Conservation (phyloP, 805 yeast genomes). For the Zygosaccharomyces bailii region DNA sequence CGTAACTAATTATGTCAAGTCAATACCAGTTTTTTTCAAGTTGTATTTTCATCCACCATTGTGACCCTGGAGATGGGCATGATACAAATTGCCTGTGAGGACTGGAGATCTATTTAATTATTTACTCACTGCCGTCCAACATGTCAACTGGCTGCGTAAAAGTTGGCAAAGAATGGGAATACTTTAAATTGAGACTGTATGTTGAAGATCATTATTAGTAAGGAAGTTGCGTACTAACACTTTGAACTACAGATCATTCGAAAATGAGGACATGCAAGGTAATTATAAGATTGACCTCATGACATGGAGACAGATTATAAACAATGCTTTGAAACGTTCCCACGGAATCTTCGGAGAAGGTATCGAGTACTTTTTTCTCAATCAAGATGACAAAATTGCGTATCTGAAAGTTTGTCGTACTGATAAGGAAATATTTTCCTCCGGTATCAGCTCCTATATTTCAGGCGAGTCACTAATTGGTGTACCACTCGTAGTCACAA, state of each 20-base stretch:
- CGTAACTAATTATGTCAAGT: too few relatives aligned
- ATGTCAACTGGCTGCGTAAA: not conserved
- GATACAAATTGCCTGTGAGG: too few relatives aligned
- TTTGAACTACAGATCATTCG: slow-evolving; percentile 23
- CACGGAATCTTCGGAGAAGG: slow-evolving; percentile 44
- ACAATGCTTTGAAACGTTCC: slow-evolving; percentile 35
- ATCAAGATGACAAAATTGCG: slow-evolving; percentile 24
- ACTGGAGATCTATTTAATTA: not conserved
- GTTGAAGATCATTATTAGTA: slow-evolving; percentile 8
- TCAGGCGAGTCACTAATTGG: slow-evolving; percentile 33
- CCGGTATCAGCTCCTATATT: slow-evolving; percentile 35
- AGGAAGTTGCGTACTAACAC: slow-evolving; percentile 1
- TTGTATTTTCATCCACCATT: too few relatives aligned
- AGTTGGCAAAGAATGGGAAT: slow-evolving; percentile 25
- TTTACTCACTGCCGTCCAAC: too few relatives aligned
- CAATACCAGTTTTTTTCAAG: too few relatives aligned
- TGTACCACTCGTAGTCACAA: slow-evolving; percentile 22
- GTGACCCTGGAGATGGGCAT: too few relatives aligned
- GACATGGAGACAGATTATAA: slow-evolving; percentile 41
- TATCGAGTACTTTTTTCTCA: slow-evolving; percentile 35
- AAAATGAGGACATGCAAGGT: slow-evolving; percentile 19
- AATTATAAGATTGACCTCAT: slow-evolving; percentile 32
- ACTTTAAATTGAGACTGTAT: slow-evolving; percentile 27
- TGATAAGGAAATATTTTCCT: slow-evolving; percentile 31
- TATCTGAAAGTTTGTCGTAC: slow-evolving; percentile 29